Base-by-base conservation (phyloP, 169 alveolate genomes). In the Cryptosporidium bovis region DNA sequence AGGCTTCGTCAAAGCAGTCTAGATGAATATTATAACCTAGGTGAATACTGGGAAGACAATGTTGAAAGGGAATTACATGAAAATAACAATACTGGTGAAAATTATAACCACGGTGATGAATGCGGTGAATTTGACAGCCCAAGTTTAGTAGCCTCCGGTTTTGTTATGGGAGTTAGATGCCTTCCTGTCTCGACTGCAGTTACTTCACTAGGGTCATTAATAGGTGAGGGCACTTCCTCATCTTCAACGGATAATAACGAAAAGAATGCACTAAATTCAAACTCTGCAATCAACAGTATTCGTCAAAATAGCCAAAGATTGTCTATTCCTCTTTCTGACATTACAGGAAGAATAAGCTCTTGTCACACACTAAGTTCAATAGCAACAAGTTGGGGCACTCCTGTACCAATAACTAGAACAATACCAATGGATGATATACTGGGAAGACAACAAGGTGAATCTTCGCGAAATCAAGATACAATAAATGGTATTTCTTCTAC, bases 301-400 rank as follows among this genome's bases (percentile, higher is more conserved):
- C 34, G 34, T 24, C 83, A 69, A 69, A 62, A 62, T 62, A 15
- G 29, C 27, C 87, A 77, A 60, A 56, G 87, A n/a, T 50, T 77
- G 24, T 77, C 87, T 7, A 60, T 77, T n/a, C 87, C 87, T 7
- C 29, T 50, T 12, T 77, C 87, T n/a, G 87, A 77, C 8, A 16
- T 55, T 29, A 77, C 87, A n/a, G 71, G 71, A 13, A 56, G 87
- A n/a, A 20, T 77, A 24, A 77, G 87, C 20, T 77, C 87, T 1
- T 77, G 87, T 58, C 58, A 48, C 10, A 77, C 87, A 31, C 51
- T 60, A 36, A 77, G 87, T 20, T 77, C 87, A 62, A 77, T 77
- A 34, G 87, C 87, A 62, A 77, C 87, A 13, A 77, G 87, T 33
- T 77, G 87, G 87, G 87, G 87, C 48, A 77, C 87, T 44, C 87